Percentiles rank a stretch among this genome's conserved stretches.
These are phyloP conservation scores for Hypoxylon trugodes DNA, from an alignment of 495 filamentous ascomycete genomes.

Conservation along the genomic window DNA sequence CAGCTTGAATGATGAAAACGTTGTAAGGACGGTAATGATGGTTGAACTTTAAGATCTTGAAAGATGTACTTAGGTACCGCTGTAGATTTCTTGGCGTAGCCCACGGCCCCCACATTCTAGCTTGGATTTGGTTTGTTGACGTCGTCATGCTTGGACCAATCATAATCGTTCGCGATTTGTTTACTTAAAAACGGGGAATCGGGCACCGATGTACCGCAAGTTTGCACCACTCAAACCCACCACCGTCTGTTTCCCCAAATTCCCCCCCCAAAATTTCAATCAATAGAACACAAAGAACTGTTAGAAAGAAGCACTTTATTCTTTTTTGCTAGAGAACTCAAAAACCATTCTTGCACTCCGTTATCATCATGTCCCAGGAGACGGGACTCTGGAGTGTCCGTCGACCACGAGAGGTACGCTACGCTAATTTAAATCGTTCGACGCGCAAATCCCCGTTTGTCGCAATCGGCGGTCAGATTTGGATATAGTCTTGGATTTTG, in stretches of 20 bases:
- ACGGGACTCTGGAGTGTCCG: conserved; percentile 77
- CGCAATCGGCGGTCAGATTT: too few species aligned
- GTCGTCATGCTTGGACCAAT: conserved; percentile 17
- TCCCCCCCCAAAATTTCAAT: neutral
- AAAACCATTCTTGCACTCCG: conserved; percentile 7
- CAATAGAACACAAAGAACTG: conserved; percentile 6
- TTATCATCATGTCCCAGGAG: conserved; percentile 74
- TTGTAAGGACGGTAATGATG: too few species aligned
- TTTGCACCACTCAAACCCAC: conserved; percentile 17
- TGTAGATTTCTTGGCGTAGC: neutral
- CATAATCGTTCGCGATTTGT: conserved; percentile 27
- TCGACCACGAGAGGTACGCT: conserved; percentile 73
- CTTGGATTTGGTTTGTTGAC: conserved; percentile 31
- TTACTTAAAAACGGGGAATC: conserved; percentile 31
- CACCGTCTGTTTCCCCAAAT: conserved; percentile 19
- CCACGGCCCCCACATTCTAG: conserved; percentile 1
- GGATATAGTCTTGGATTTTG: too few species aligned
- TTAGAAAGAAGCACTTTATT: neutral
- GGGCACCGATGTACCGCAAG: conserved; percentile 18
- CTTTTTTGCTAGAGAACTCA: conserved; percentile 15
- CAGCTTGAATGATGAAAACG: too few species aligned
- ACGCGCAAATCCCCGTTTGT: conserved; percentile 23
- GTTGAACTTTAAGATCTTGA: too few species aligned
- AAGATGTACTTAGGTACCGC: conserved; percentile 7
- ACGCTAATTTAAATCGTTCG: conserved; percentile 13